Evolutionary conservation across 768 basidiomycete genomes (phyloP), one percentile per base, ranked within the genome.

Genomic region (Filobasidium floriforme): DNA sequence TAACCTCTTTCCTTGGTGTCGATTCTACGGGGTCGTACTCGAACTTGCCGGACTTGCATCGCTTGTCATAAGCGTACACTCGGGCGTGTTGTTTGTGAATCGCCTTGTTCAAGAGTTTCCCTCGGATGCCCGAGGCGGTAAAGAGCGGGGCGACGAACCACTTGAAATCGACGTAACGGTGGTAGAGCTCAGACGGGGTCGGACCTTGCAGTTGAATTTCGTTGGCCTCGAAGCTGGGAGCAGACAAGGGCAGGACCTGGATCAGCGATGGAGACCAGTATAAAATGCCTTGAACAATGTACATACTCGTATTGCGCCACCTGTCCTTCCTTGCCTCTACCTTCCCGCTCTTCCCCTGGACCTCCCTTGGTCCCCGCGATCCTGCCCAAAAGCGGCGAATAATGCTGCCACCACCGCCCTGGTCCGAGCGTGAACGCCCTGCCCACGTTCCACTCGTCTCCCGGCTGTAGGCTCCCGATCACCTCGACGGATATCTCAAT

Each of bases 141-240:
- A 82, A 83, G 79, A 82, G 80, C 44, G 79, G 79, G 44, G 77
- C 73, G 51, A 83, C 79, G 69, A 82, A 81, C 1, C 78, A 73
- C 32, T 72, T 74, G 73, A 81, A 82, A 61, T 81, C 81, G 59
- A 82, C 76, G 67, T 73, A 77, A 32, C 75, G 72, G 63, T 76
- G 75, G 40, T 77, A 76, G 7, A 83, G 77, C 62, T 77, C 72
- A 24, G 73, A 67, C 12, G 82, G 81, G 12, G 80, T 78, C n/a
- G 82, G 82, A 0, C 82, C 82, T 19, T 77, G 71, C 12, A 83
- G 78, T 66, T 83, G 82, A 1, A 83, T 62, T 60, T 81, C 79
- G 70, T 81, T 82, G 4, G 81, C 81, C 67, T 81, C 77, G 75
- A 83, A 83, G 29, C 81, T 80, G 61, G 72, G 70, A 76, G 32